Evolutionary conservation across 495 filamentous ascomycete genomes (phyloP).

Genomic region (Aspergillus coremiiformis): DNA sequence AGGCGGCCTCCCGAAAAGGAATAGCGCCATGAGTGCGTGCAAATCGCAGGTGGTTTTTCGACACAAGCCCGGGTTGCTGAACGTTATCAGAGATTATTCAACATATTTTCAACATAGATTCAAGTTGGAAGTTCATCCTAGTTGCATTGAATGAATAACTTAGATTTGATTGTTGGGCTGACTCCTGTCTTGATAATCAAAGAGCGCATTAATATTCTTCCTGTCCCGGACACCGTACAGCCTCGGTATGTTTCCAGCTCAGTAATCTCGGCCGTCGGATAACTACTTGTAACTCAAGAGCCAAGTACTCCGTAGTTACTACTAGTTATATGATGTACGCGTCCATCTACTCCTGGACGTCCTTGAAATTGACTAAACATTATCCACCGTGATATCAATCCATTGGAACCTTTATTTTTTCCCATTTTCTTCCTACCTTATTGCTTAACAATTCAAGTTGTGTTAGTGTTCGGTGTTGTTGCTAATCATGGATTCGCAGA

Average conservation of each 20-base stretch:
- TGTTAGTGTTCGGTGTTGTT: neutral
- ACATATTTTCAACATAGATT: too few relatives aligned
- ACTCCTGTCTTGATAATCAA: neutral
- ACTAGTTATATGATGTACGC: neutral
- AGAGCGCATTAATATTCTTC: constrained; percentile 5
- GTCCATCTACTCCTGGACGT: neutral
- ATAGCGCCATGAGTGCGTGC: constrained; percentile 9
- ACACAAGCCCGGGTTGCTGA: too few relatives aligned
- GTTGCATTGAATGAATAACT: neutral
- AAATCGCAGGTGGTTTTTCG: too few relatives aligned
- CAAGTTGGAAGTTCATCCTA: neutral
- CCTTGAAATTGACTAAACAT: neutral
- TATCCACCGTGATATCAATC: constrained; percentile 1
- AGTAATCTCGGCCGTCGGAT: neutral
- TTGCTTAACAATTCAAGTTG: too few relatives aligned
- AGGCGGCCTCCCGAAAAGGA: constrained; percentile 16
- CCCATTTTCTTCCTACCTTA: neutral
- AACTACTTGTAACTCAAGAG: too few relatives aligned
- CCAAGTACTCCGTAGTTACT: too few relatives aligned
- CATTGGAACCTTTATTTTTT: neutral
- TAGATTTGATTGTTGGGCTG: neutral
- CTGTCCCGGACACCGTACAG: neutral
- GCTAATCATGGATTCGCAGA: constrained; percentile 49
- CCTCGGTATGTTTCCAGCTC: constrained; percentile 16
- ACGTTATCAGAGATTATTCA: too few relatives aligned